phyloP scores from a whole-genome alignment of 139 green algal species.

The Zygnema circumcarinatum region DNA sequence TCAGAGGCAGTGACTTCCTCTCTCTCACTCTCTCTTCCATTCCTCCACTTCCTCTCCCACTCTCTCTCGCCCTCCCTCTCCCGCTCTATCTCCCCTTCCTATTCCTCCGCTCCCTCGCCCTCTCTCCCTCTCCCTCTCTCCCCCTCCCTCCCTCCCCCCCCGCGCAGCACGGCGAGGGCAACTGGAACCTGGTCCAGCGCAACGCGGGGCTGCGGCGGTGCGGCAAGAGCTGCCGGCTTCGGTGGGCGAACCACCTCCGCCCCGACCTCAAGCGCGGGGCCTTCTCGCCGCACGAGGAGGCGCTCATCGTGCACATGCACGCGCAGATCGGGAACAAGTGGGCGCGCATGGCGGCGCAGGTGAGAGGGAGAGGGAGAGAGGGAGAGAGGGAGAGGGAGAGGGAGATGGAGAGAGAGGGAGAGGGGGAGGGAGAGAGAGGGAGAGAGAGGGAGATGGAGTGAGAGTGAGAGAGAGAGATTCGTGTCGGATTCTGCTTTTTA shows the following conservation, averaged over 20 bases:
- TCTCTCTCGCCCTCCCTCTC: neutral
- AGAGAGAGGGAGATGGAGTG: too few relatives aligned
- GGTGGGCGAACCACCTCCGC: slow-evolving; percentile 55
- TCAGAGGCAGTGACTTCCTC: too few relatives aligned
- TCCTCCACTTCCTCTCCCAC: neutral
- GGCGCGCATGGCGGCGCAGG: slow-evolving; percentile 60
- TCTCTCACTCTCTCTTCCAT: neutral
- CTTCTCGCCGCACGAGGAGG: slow-evolving; percentile 45
- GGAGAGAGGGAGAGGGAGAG: too few relatives aligned
- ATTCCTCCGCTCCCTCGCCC: neutral
- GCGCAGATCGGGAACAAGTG: slow-evolving; percentile 54
- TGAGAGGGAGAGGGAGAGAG: too few relatives aligned
- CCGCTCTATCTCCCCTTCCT: neutral
- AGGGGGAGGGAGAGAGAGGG: too few relatives aligned
- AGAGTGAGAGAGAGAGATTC: too few relatives aligned
- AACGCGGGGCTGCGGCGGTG: slow-evolving; percentile 39
- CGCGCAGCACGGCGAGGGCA: slow-evolving; percentile 35
- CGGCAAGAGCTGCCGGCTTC: slow-evolving; percentile 56
- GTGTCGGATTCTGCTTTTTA: too few relatives aligned
- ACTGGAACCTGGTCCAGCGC: slow-evolving; percentile 23
- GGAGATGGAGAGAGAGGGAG: too few relatives aligned
- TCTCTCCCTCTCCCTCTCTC: neutral
- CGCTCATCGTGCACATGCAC: slow-evolving; percentile 44
- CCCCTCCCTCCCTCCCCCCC: neutral
- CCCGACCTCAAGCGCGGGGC: slow-evolving; percentile 44